These are phyloP conservation scores for Neopestalotiopsis rosae DNA, from an alignment of 2,329 filamentous ascomycete genomes.

Conservation along the genomic window DNA sequence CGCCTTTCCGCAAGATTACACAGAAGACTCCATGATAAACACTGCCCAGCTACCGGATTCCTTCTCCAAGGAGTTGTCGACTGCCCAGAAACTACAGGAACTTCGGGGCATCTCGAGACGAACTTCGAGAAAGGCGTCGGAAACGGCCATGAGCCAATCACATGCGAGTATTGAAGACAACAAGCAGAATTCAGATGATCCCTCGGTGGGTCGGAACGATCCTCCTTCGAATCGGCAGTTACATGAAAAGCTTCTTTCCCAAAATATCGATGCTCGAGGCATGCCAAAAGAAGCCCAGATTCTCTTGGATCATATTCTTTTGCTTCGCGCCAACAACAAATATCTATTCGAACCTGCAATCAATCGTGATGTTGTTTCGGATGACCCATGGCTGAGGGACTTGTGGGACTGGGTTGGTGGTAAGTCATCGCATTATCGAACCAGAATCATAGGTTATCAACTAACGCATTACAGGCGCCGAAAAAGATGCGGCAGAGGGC, in stretches of 20 bases:
- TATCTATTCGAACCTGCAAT: conserved; percentile 68
- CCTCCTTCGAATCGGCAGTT: conserved; percentile 58
- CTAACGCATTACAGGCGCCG: conserved; percentile 54
- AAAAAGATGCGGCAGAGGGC: conserved; percentile 66
- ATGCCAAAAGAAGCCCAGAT: conserved; percentile 57
- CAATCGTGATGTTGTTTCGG: conserved; percentile 71
- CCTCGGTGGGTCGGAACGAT: conserved; percentile 42
- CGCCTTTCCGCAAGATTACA: conserved; percentile 36
- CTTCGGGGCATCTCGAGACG: conserved; percentile 45
- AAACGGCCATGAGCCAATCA: conserved; percentile 23
- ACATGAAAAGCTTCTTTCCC: conserved; percentile 59
- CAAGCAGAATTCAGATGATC: conserved; percentile 39
- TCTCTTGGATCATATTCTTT: conserved; percentile 61
- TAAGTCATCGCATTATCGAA: conserved; percentile 39
- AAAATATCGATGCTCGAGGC: conserved; percentile 49
- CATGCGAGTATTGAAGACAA: conserved; percentile 28
- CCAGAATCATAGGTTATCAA: background rate
- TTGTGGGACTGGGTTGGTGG: conserved; percentile 80
- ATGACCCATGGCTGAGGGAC: conserved; percentile 77
- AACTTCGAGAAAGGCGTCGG: conserved; percentile 22
- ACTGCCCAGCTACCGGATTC: conserved; percentile 43
- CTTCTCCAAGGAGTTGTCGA: conserved; percentile 46
- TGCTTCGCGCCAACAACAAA: conserved; percentile 64
- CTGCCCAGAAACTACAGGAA: conserved; percentile 55
- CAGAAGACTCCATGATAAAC: conserved; percentile 44